Evolutionary conservation across 2,329 filamentous ascomycete genomes (phyloP).

Genomic region (Biscogniauxia marginata): DNA sequence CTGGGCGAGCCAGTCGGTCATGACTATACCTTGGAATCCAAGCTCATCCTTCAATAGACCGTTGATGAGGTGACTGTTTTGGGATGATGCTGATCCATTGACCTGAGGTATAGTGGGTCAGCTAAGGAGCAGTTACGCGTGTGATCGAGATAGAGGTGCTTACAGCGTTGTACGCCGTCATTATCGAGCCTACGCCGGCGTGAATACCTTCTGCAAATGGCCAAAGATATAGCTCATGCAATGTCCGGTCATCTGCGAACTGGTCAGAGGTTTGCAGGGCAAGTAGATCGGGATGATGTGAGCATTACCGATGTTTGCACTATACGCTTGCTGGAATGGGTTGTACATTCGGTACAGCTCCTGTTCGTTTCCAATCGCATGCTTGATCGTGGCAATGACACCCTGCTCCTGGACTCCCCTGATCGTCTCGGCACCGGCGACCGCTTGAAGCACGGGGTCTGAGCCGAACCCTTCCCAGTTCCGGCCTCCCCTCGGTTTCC

Average conservation of each 20-base stretch:
- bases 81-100: conserved; percentile 64
- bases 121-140: neutral
- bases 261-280: neutral
- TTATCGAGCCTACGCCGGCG: conserved; percentile 75
- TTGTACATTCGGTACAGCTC: conserved; percentile 56
- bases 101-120: conserved; percentile 43
- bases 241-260: conserved; percentile 29
- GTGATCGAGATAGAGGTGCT: conserved; percentile 5
- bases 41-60: conserved; percentile 71
- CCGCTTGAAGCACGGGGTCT: conserved; percentile 64
- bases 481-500: conserved; percentile 70
- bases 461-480: conserved; percentile 75
- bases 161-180: conserved; percentile 76
- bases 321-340: conserved; percentile 52
- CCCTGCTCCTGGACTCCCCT: conserved; percentile 56
- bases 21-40: conserved; percentile 69
- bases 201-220: conserved; percentile 75
- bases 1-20: conserved; percentile 76
- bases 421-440: conserved; percentile 50
- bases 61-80: conserved; percentile 68
- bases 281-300: neutral
- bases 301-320: conserved; percentile 62
- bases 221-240: conserved; percentile 77
- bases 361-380: conserved; percentile 55
- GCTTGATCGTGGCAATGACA: conserved; percentile 57